phyloP scores from a whole-genome alignment of 257 asterid genomes.

The Capsicum pubescens region DNA sequence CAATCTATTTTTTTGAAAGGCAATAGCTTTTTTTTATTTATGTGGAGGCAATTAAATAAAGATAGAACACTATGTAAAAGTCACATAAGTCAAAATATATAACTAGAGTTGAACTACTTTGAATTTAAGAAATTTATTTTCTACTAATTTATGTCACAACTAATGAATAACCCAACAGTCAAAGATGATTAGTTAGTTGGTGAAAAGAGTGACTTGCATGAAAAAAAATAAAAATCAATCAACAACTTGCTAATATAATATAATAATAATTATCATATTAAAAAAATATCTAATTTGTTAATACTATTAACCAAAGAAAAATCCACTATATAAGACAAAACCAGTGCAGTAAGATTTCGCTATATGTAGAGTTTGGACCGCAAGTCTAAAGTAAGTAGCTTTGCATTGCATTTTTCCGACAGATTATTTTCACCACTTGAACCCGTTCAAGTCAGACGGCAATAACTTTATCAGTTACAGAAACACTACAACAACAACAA shows the following conservation, averaged over 20 bases:
- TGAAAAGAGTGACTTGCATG: neutral
- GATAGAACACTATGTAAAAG: neutral
- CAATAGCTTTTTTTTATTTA: neutral
- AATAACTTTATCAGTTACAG: no score
- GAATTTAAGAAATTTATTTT: neutral
- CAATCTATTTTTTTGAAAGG: neutral
- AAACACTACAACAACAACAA: neutral
- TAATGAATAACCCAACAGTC: neutral
- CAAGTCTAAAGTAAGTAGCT: no score
- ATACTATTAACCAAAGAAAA: no score
- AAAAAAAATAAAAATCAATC: neutral
- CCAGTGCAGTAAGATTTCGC: no score
- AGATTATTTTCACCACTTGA: no score
- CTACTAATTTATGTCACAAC: neutral
- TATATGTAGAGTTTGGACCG: no score
- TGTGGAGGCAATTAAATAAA: slow-evolving; percentile 16
- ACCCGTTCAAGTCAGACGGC: no score
- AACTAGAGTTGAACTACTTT: slow-evolving; percentile 24
- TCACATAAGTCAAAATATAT: neutral
- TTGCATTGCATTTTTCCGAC: no score
- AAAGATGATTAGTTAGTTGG: slow-evolving; percentile 19
- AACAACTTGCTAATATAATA: slow-evolving; percentile 2
- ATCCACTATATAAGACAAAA: no score
- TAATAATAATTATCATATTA: neutral
- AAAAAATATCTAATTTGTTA: neutral